Percentiles rank a stretch among this genome's conserved stretches.
Conservation (phyloP, 208 protist genomes). For the Wallacemonas collosoma region DNA sequence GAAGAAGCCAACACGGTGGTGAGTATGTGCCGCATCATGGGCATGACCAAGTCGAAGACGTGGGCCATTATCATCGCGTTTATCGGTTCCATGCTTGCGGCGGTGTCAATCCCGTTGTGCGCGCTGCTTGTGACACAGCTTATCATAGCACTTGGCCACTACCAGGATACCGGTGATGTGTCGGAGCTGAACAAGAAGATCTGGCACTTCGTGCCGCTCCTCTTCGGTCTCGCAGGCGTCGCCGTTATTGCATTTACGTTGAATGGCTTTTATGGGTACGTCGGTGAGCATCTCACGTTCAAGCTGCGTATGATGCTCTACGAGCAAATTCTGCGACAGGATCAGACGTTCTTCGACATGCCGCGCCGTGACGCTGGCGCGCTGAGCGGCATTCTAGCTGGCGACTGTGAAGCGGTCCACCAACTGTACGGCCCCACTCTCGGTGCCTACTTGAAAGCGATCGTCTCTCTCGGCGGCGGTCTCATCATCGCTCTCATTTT, state of each 20-base stretch:
- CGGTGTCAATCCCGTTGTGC: slow-evolving; percentile 13
- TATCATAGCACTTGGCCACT: slow-evolving; percentile 22
- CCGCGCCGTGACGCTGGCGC: slow-evolving; percentile 28
- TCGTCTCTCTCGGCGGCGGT: slow-evolving; percentile 22
- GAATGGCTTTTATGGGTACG: slow-evolving; percentile 32
- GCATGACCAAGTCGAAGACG: slow-evolving; percentile 14
- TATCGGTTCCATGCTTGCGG: slow-evolving; percentile 27
- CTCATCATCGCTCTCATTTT: slow-evolving; percentile 26
- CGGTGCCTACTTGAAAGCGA: slow-evolving; percentile 21
- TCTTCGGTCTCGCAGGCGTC: slow-evolving; percentile 25
- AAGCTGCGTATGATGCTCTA: slow-evolving; percentile 28
- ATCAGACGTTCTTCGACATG: slow-evolving; percentile 46
- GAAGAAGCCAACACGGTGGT: slow-evolving; percentile 25
- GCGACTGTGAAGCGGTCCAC: slow-evolving; percentile 38
- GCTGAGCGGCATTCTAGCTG: slow-evolving; percentile 27
- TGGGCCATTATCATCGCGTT: slow-evolving; percentile 26
- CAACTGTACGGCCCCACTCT: slow-evolving; percentile 32
- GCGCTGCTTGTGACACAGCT: slow-evolving; percentile 25
- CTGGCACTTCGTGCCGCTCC: slow-evolving; percentile 18
- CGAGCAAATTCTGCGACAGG: slow-evolving; percentile 32
- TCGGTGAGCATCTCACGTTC: slow-evolving; percentile 33
- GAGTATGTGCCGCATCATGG: slow-evolving; percentile 19
- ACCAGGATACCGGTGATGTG: slow-evolving; percentile 14
- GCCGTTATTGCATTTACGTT: slow-evolving; percentile 18
- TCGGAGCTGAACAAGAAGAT: slow-evolving; percentile 21